Percentiles rank a stretch among this genome's conserved stretches.
Evolutionary conservation across 306 rosid genomes (phyloP).

Genomic region (Calophaca sinica): DNA sequence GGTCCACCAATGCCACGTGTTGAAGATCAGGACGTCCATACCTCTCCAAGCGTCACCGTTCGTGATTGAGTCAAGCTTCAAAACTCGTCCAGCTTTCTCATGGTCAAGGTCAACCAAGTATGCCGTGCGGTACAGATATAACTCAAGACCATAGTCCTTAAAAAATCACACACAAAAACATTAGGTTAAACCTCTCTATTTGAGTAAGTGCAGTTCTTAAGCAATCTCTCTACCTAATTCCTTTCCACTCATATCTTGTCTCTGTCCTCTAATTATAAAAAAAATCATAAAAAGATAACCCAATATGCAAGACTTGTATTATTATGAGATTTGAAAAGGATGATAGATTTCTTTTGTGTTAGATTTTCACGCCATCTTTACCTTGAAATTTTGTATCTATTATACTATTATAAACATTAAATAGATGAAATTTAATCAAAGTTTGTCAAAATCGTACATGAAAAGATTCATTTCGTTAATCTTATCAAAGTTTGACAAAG

Average conservation of each 20-base stretch:
- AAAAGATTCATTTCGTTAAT: background rate
- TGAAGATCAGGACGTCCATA: constrained; percentile 79
- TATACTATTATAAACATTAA: no score
- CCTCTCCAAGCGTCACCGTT: constrained; percentile 81
- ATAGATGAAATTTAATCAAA: background rate
- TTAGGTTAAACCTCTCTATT: background rate
- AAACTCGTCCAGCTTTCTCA: constrained; percentile 71
- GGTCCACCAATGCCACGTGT: constrained; percentile 99
- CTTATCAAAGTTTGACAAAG: no score
- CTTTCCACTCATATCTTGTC: no score
- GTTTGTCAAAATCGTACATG: background rate
- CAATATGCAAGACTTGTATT: no score
- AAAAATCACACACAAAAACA: background rate
- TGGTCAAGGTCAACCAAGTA: constrained; percentile 77
- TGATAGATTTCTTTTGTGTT: no score
- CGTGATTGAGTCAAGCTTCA: constrained; percentile 81
- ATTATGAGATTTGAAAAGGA: no score
- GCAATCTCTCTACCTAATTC: background rate
- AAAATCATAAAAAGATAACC: no score
- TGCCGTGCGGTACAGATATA: constrained; percentile 70
- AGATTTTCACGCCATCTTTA: no score
- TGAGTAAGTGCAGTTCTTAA: background rate
- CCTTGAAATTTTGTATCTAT: no score
- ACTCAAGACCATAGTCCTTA: constrained; percentile 70
- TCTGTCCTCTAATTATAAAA: no score